Evolutionary conservation across 2,329 filamentous ascomycete species (phyloP).

Genomic region (Fusarium sp.): DNA sequence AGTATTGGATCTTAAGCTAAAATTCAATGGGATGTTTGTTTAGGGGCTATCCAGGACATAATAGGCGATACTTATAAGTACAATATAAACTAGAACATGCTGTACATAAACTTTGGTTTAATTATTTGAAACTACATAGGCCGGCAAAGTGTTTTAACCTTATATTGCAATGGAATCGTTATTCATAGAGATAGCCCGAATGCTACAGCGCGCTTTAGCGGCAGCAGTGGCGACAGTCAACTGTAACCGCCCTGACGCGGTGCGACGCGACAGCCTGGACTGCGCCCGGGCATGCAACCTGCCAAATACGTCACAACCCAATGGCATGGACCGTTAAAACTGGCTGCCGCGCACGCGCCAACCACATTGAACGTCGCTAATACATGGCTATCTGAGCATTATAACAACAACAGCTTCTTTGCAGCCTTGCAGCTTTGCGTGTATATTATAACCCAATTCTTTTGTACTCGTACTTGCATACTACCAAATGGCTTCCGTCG

Average conservation of each 20-base stretch:
- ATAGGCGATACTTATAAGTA: too few species aligned
- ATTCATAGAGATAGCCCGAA: too few species aligned
- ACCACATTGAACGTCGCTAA: constrained; percentile 31
- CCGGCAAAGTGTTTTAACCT: too few species aligned
- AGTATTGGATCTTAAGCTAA: too few species aligned
- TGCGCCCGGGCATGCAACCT: background rate
- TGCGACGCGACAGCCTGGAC: constrained; percentile 1
- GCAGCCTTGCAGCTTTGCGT: constrained; percentile 5
- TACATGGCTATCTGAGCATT: constrained; percentile 10
- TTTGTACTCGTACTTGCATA: constrained; percentile 5
- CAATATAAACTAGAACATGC: too few species aligned
- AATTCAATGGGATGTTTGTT: too few species aligned
- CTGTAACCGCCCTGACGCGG: constrained; percentile 21
- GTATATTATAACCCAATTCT: constrained; percentile 20
- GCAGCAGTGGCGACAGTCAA: background rate
- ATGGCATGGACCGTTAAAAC: background rate
- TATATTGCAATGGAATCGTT: too few species aligned
- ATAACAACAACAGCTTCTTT: constrained; percentile 30
- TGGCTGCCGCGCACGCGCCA: constrained; percentile 19
- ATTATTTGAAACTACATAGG: too few species aligned
- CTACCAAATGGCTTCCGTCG: constrained; percentile 30
- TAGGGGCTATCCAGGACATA: too few species aligned
- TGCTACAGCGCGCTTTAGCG: background rate
- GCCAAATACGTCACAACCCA: constrained; percentile 27
- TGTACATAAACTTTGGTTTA: too few species aligned